phyloP scores from a whole-genome alignment of 2,329 filamentous ascomycete genomes.

The Fusarium liriodendri region DNA sequence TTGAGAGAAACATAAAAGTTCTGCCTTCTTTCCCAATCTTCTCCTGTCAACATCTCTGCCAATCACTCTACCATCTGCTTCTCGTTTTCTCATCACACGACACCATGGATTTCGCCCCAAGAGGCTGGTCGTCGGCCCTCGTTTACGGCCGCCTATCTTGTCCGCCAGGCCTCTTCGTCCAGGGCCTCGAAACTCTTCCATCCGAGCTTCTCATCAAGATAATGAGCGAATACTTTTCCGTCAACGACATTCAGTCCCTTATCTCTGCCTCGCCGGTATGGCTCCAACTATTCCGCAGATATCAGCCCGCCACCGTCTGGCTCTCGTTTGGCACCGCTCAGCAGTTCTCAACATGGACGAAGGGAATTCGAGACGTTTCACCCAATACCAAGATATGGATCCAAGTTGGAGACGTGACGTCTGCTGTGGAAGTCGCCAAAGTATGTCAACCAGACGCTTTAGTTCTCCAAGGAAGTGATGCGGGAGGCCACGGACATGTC shows the following conservation, averaged over 20 bases:
- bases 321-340: too few relatives aligned
- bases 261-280: not conserved
- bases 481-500: too few relatives aligned
- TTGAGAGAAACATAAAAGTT: not conserved
- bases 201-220: not conserved
- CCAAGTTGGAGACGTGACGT: too few relatives aligned
- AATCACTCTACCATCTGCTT: not conserved
- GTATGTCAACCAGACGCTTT: too few relatives aligned
- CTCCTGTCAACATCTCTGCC: not conserved
- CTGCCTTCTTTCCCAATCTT: not conserved
- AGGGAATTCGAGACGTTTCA: too few relatives aligned
- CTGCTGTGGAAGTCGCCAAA: too few relatives aligned
- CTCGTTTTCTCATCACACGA: not conserved
- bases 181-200: not conserved
- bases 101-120: not conserved
- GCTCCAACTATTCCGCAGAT: too few relatives aligned
- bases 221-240: not conserved
- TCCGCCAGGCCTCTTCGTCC: not conserved
- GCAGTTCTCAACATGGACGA: too few relatives aligned
- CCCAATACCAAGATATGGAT: too few relatives aligned
- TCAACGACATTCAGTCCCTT: not conserved
- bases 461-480: too few relatives aligned
- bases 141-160: not conserved
- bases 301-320: too few relatives aligned
- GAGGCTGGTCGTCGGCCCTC: not conserved